Conservation (phyloP, 2,329 filamentous ascomycete genomes). For the Alternaria novae-zelandiae region DNA sequence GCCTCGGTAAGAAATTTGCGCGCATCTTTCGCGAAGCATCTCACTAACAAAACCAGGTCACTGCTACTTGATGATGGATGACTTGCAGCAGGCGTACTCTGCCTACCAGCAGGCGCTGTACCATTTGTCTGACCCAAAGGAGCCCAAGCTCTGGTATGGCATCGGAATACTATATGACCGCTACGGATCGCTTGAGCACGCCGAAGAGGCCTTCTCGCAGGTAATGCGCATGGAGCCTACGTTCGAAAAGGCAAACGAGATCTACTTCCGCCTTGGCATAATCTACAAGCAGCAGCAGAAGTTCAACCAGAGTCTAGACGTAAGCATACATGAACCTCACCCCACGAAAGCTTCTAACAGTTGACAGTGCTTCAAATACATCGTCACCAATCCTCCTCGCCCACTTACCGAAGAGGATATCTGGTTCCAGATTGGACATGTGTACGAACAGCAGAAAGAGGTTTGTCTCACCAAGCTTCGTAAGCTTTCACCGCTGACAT, state of each 20-base stretch:
- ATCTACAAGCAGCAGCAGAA: conserved; percentile 99
- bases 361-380: conserved; percentile 92
- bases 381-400: conserved; percentile 88
- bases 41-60: conserved; percentile 67
- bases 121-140: conserved; percentile 92
- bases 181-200: conserved; percentile 95
- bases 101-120: conserved; percentile 96
- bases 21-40: not conserved
- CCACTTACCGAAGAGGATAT: conserved; percentile 97
- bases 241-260: conserved; percentile 98
- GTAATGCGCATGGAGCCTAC: conserved; percentile 98
- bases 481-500: conserved; percentile 28
- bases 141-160: conserved; percentile 98
- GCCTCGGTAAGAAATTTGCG: conserved; percentile 69
- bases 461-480: conserved; percentile 62
- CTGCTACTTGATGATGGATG: conserved; percentile 98
- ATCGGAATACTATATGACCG: conserved; percentile 97
- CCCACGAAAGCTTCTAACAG: conserved; percentile 16
- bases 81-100: conserved; percentile 93
- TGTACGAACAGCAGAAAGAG: conserved; percentile 98
- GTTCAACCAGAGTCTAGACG: conserved; percentile 88
- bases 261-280: conserved; percentile 98
- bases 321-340: conserved; percentile 49
- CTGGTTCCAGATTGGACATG: conserved; percentile 99
- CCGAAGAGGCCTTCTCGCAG: conserved; percentile 96